Evolutionary conservation across 1,139 yeast genomes (phyloP).

Genomic region (Sugiyamaella grinbergsii): DNA sequence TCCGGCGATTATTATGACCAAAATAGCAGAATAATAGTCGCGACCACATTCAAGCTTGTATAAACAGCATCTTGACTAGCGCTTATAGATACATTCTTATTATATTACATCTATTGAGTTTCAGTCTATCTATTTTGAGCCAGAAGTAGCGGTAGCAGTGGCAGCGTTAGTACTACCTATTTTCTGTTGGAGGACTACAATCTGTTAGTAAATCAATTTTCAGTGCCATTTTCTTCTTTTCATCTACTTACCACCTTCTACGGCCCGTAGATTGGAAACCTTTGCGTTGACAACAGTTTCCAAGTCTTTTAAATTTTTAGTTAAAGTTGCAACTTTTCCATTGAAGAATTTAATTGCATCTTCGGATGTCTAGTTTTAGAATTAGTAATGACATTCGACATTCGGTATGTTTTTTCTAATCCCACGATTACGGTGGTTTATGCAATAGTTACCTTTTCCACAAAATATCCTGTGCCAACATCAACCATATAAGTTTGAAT

Average conservation of each 20-base stretch:
- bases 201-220: background rate
- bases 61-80: no score
- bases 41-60: no score
- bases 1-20: no score
- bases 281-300: constrained; percentile 60
- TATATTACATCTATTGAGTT: no score
- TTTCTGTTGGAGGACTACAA: constrained; percentile 19
- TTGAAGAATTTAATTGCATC: constrained; percentile 77
- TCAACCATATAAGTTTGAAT: constrained; percentile 80
- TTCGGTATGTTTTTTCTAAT: no score
- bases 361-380: constrained; percentile 29
- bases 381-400: no score
- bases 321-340: constrained; percentile 69
- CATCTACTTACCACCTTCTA: constrained; percentile 34
- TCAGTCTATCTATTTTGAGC: background rate
- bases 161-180: constrained; percentile 13
- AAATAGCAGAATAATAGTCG: no score
- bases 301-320: constrained; percentile 71
- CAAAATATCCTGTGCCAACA: constrained; percentile 94
- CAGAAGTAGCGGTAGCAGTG: background rate
- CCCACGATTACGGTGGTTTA: no score
- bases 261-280: constrained; percentile 37
- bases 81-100: no score
- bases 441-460: constrained; percentile 67
- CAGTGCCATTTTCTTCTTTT: background rate